Evolutionary conservation across 2,329 filamentous ascomycete species (phyloP).

Genomic region (Ceratocystis variospora): DNA sequence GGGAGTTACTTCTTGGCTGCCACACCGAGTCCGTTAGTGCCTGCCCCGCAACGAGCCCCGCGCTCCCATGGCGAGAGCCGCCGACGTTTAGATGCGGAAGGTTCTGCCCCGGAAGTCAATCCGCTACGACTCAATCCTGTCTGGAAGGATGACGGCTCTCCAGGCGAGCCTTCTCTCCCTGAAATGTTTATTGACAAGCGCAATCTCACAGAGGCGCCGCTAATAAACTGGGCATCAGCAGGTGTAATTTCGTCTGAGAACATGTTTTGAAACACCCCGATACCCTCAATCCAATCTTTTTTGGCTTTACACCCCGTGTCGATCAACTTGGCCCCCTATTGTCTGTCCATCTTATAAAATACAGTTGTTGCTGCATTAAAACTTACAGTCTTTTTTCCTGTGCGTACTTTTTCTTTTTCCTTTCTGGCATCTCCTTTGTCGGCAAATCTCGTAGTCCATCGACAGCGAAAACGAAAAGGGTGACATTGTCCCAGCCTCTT

Average conservation of each 20-base stretch:
- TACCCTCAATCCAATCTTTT: background rate
- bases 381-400: background rate
- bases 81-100: background rate
- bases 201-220: background rate
- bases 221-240: background rate
- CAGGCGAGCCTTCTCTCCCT: conserved; percentile 1
- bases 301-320: background rate
- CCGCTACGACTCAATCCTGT: conserved; percentile 15
- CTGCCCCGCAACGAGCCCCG: conserved; percentile 6
- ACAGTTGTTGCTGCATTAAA: background rate
- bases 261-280: background rate
- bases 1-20: background rate
- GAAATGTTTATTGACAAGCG: background rate
- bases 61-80: background rate
- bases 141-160: conserved; percentile 14
- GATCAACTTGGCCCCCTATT: background rate
- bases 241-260: background rate
- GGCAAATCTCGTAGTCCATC: background rate
- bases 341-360: background rate
- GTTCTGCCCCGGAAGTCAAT: background rate
- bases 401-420: no score
- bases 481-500: no score
- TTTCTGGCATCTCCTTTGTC: background rate
- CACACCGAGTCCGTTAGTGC: background rate
- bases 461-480: no score